Base-by-base conservation (phyloP, 2,329 filamentous ascomycete genomes). In the Alternaria gaisen region DNA sequence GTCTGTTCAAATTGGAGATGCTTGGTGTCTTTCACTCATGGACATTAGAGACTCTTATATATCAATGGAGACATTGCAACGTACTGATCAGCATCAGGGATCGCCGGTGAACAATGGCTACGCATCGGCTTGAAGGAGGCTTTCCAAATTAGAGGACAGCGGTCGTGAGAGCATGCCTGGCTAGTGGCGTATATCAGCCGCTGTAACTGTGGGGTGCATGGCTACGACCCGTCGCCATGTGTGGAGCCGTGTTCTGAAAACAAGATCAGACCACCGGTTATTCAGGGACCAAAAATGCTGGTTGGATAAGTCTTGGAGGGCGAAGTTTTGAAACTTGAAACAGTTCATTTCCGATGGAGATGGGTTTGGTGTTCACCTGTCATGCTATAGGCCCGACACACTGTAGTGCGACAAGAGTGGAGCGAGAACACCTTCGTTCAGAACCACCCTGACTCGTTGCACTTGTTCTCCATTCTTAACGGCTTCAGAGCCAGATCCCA, bases 181-280 rank as follows among this genome's bases (percentile, higher is more conserved):
- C 40, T 26, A 66, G 66, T 66, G 64, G 64, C 64, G 60, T 66
- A 61, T 53, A 67, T 66, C 64, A 70, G 64, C 69, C 64, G 69
- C 61, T 61, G 66, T 46, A 64, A 65, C 61, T 70, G 67, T 66
- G 71, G 72, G 70, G 68, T 74, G 57, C 70, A 71, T 63, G 40
- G 43, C 44, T 51, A 40, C 34, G 30, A 56, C 36, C 38, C 53
- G 34, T 48, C n/a, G 36, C 28, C 12, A 22, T 20, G 41, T 18
- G 52, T 61, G 46, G 50, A 60, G 52, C 46, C 60, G 60, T 56
- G 53, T 57, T 44, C 53, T 44, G 54, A 53, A 55, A 53, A 34
- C 51, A 53, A 55, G 48, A 36, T 59, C 18, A 36, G 62, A 53
- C 72, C 72, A 71, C 72, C 72, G 71, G 71, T 43, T 75, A 73